Percentiles rank a stretch among this genome's conserved stretches.
phyloP scores from a whole-genome alignment of 306 rosid genomes.

The Sphenostylis stenocarpa region DNA sequence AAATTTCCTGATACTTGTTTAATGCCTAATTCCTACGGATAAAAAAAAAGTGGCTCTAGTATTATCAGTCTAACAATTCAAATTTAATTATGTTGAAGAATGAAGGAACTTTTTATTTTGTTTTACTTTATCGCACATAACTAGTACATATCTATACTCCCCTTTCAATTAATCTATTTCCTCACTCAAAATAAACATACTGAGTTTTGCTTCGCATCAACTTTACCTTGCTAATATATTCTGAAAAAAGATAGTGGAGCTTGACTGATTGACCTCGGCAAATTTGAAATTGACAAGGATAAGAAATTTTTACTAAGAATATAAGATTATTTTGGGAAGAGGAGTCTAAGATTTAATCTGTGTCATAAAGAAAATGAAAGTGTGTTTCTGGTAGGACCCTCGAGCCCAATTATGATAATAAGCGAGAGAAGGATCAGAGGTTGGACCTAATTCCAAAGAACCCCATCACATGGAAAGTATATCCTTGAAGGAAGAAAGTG shows the following conservation, averaged over 20 bases:
- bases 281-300: constrained; percentile 2
- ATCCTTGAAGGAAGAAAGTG: no score
- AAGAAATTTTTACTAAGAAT: constrained; percentile 7
- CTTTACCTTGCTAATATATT: background rate
- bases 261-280: background rate
- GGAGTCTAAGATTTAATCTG: background rate
- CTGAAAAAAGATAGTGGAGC: background rate
- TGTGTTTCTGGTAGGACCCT: background rate
- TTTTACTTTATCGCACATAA: background rate
- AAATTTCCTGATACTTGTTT: no score
- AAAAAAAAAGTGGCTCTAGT: no score
- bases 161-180: constrained; percentile 1
- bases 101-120: background rate
- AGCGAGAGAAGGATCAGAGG: no score
- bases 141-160: background rate
- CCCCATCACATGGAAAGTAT: no score
- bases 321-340: background rate
- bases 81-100: background rate
- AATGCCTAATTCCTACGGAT: no score
- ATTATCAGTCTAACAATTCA: background rate
- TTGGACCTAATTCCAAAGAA: no score
- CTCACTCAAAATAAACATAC: constrained; percentile 3
- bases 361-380: background rate
- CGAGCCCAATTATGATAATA: no score
- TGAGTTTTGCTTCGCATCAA: background rate